These are phyloP conservation scores for Akanthomyces muscarius DNA, from an alignment of 2,329 filamentous ascomycete species.

Conservation along the genomic window DNA sequence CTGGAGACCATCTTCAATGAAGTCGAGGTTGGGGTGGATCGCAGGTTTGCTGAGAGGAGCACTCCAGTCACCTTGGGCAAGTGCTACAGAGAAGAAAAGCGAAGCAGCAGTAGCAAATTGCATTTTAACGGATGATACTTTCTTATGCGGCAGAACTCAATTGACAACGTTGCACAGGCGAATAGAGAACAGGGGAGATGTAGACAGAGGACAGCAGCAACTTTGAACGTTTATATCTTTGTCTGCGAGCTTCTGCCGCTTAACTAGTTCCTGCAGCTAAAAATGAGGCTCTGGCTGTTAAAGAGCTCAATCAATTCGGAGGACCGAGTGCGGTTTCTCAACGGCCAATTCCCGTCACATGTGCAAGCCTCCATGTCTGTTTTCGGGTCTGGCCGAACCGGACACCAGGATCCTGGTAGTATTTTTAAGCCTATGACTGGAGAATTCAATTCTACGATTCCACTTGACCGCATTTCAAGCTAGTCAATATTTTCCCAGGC, in stretches of 20 bases:
- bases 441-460: not conserved
- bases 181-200: not conserved
- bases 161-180: not conserved
- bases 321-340: not conserved
- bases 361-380: not conserved
- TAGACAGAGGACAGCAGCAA: not conserved
- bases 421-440: not conserved
- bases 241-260: not conserved
- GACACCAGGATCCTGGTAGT: not conserved
- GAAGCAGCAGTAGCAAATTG: not conserved
- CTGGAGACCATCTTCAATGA: slow-evolving; percentile 10
- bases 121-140: not conserved
- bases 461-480: too few relatives aligned
- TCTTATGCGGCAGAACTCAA: not conserved
- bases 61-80: not conserved
- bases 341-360: not conserved
- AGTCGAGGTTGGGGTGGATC: slow-evolving; percentile 9
- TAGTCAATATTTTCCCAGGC: too few relatives aligned
- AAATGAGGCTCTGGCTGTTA: not conserved
- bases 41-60: slow-evolving; percentile 1
- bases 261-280: not conserved
- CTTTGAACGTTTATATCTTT: not conserved
- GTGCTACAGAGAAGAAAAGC: not conserved
- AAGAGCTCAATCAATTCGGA: too few relatives aligned
- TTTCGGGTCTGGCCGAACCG: not conserved